Evolutionary conservation across 306 rosid species (phyloP).

Genomic region (Prosopis cineraria): DNA sequence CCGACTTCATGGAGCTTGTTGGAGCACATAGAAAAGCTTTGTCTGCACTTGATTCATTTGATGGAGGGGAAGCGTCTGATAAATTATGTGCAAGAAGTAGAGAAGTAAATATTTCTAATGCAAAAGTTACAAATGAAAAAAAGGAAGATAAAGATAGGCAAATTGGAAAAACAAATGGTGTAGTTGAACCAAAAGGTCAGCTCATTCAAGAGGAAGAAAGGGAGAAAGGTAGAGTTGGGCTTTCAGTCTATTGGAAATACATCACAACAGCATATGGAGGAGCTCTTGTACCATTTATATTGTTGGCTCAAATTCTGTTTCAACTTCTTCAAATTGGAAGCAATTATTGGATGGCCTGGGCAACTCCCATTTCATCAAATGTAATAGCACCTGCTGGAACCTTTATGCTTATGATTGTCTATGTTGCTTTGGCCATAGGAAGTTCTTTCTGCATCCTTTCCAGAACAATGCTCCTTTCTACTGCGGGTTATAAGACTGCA

Average conservation of each 20-base stretch:
- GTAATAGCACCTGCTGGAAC: slow-evolving; percentile 47
- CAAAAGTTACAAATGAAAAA: slow-evolving; percentile 34
- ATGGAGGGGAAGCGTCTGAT: slow-evolving; percentile 34
- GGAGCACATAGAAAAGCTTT: slow-evolving; percentile 82
- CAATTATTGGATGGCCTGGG: slow-evolving; percentile 97
- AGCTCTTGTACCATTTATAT: slow-evolving; percentile 76
- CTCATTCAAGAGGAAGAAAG: slow-evolving; percentile 93
- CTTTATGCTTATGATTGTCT: slow-evolving; percentile 56
- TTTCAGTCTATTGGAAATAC: slow-evolving; percentile 72
- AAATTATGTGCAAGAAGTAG: slow-evolving; percentile 25
- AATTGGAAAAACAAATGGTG: slow-evolving; percentile 43
- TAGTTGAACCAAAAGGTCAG: slow-evolving; percentile 52
- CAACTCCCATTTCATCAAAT: slow-evolving; percentile 67
- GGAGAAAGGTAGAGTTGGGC: slow-evolving; percentile 76
- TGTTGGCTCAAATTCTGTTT: slow-evolving; percentile 63
- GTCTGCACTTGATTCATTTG: slow-evolving; percentile 54
- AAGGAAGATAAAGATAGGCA: slow-evolving; percentile 36
- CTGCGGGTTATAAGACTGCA: slow-evolving; percentile 70
- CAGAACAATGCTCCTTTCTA: slow-evolving; percentile 48
- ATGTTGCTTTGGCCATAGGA: slow-evolving; percentile 66
- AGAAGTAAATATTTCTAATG: slow-evolving; percentile 32
- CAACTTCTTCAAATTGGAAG: slow-evolving; percentile 84
- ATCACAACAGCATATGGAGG: slow-evolving; percentile 76
- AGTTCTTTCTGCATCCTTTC: slow-evolving; percentile 62
- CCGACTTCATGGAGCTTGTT: slow-evolving; percentile 79